Evolutionary conservation across 495 filamentous ascomycete genomes (phyloP).

Genomic region (Lasiosphaeris hirsuta): DNA sequence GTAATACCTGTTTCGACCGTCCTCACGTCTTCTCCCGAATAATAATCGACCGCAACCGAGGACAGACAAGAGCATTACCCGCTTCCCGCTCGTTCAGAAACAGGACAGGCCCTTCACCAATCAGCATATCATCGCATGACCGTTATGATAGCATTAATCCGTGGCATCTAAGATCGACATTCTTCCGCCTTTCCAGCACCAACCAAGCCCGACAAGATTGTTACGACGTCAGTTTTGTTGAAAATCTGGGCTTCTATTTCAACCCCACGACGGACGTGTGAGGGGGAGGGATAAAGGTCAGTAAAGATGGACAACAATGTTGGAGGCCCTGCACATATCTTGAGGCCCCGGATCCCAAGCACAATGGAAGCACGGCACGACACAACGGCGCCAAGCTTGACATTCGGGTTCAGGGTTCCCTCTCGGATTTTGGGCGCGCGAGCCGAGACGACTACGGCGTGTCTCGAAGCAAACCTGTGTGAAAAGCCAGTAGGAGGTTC

Average conservation of each 20-base stretch:
- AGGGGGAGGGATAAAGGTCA: constrained; percentile 11
- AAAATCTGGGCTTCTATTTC: background rate
- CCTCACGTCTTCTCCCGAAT: background rate
- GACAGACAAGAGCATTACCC: background rate
- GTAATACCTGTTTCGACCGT: background rate
- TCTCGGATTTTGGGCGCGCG: constrained; percentile 17
- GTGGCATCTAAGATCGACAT: constrained; percentile 16
- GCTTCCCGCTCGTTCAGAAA: constrained; percentile 1
- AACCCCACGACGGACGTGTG: background rate
- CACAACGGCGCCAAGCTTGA: constrained; percentile 10
- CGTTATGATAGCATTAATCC: constrained; percentile 30
- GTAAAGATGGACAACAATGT: constrained; percentile 29
- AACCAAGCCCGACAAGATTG: constrained; percentile 1
- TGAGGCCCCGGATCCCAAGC: constrained; percentile 28
- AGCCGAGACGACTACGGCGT: constrained; percentile 18
- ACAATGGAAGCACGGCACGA: constrained; percentile 7
- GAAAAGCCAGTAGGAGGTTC: constrained; percentile 55
- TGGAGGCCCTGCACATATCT: constrained; percentile 18
- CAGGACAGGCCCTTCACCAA: constrained; percentile 13
- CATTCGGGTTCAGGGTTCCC: constrained; percentile 16
- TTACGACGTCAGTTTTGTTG: constrained; percentile 5
- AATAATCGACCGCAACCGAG: too few relatives aligned
- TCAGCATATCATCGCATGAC: constrained; percentile 20
- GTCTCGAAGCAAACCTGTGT: constrained; percentile 35
- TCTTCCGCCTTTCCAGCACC: constrained; percentile 10